phyloP scores from a whole-genome alignment of 305 asterid genomes.

The Fraxinus dipetala region DNA sequence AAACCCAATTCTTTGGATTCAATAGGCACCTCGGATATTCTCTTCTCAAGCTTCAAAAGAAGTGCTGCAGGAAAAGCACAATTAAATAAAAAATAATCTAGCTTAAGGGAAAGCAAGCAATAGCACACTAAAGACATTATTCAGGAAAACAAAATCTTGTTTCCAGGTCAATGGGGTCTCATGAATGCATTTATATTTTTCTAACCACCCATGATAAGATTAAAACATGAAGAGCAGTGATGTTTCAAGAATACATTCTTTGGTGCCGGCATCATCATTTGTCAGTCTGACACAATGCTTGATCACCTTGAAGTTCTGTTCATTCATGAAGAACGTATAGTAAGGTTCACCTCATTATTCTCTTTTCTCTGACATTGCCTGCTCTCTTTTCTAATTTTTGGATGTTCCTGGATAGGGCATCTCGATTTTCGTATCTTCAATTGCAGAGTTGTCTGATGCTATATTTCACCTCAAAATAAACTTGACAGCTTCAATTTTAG shows the following conservation, averaged over 20 bases:
- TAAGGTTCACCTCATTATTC: neutral
- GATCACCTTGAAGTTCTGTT: neutral
- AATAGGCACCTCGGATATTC: conserved; percentile 78
- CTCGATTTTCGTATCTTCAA: neutral
- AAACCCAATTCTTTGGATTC: conserved; percentile 87
- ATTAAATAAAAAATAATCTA: conserved; percentile 18
- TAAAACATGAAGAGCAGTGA: conserved; percentile 15
- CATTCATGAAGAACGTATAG: neutral
- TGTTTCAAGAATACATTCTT: conserved; percentile 9
- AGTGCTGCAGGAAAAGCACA: conserved; percentile 69
- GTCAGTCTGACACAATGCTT: neutral
- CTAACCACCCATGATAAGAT: conserved; percentile 17
- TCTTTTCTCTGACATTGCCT: neutral
- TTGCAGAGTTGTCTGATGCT: neutral
- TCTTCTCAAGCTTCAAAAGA: conserved; percentile 88
- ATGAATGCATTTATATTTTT: conserved; percentile 3
- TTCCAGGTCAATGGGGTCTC: neutral
- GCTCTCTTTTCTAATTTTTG: neutral
- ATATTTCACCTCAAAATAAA: neutral
- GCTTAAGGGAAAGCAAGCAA: conserved; percentile 14
- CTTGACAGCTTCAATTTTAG: neutral
- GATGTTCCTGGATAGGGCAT: neutral
- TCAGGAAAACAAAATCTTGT: neutral
- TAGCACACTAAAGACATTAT: conserved; percentile 7
- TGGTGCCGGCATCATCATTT: neutral